These are phyloP conservation scores for Termitomyces sp. DNA, from an alignment of 768 basidiomycete genomes.

Conservation along the genomic window DNA sequence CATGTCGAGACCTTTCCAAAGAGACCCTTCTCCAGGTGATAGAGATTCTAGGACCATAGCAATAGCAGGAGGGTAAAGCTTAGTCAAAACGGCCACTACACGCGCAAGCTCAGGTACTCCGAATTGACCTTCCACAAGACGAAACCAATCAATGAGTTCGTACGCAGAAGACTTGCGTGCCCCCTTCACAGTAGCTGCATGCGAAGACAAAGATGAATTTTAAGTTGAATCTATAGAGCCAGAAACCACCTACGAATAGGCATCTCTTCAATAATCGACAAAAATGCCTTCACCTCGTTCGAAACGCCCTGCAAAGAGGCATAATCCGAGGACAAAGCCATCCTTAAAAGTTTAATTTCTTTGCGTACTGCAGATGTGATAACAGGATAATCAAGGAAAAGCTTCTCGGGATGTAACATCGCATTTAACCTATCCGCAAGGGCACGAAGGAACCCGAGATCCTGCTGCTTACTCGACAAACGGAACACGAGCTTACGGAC, in stretches of 20 bases:
- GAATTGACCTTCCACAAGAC: slow-evolving; percentile 36
- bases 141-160: slow-evolving; percentile 61
- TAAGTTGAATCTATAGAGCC: neutral
- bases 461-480: slow-evolving; percentile 49
- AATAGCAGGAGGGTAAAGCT: slow-evolving; percentile 37
- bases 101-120: slow-evolving; percentile 32
- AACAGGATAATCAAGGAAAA: slow-evolving; percentile 28
- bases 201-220: neutral
- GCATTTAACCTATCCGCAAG: slow-evolving; percentile 31
- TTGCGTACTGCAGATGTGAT: slow-evolving; percentile 35
- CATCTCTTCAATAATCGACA: slow-evolving; percentile 36
- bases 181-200: slow-evolving; percentile 31
- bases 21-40: slow-evolving; percentile 31
- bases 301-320: slow-evolving; percentile 1
- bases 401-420: slow-evolving; percentile 20
- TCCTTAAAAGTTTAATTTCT: slow-evolving; percentile 37
- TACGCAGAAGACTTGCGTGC: slow-evolving; percentile 37
- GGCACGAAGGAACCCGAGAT: slow-evolving; percentile 32
- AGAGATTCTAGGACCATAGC: slow-evolving; percentile 36
- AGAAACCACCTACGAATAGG: slow-evolving; percentile 38
- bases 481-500: slow-evolving; percentile 56
- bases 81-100: slow-evolving; percentile 31
- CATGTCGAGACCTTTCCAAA: slow-evolving; percentile 37
- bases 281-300: slow-evolving; percentile 34
- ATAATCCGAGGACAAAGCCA: slow-evolving; percentile 23